These are phyloP conservation scores for Zea mays DNA, from an alignment of 176 grass and related monocot species.

Conservation along the genomic window DNA sequence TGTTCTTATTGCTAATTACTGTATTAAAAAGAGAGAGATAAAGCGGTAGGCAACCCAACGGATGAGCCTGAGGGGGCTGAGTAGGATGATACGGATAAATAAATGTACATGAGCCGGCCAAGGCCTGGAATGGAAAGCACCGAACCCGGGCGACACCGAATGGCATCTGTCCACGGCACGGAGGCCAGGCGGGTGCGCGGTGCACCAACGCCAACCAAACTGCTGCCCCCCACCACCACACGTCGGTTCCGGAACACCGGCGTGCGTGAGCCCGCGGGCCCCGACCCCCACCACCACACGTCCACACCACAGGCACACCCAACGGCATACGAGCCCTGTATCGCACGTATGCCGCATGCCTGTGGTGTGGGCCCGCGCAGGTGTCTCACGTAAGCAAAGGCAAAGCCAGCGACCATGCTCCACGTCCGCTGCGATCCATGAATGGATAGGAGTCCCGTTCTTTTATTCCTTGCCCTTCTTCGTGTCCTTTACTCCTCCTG, in stretches of 20 bases:
- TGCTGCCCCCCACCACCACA: too few species aligned
- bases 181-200: neutral
- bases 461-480: too few species aligned
- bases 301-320: neutral
- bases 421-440: neutral
- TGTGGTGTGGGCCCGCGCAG: neutral
- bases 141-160: neutral
- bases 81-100: too few species aligned
- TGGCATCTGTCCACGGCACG: constrained; percentile 14
- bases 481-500: too few species aligned
- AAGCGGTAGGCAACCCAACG: too few species aligned
- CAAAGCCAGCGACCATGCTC: too few species aligned
- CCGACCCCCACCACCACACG: too few species aligned
- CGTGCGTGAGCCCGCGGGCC: neutral
- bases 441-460: too few species aligned
- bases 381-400: constrained; percentile 30
- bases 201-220: neutral
- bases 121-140: neutral
- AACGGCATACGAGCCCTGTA: constrained; percentile 14
- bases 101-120: too few species aligned
- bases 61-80: too few species aligned
- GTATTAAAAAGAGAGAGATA: too few species aligned
- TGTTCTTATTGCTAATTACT: neutral
- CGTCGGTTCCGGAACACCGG: neutral
- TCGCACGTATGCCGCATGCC: neutral